These are phyloP conservation scores for Pleurotus platypus DNA, from an alignment of 768 basidiomycete species.

Conservation along the genomic window DNA sequence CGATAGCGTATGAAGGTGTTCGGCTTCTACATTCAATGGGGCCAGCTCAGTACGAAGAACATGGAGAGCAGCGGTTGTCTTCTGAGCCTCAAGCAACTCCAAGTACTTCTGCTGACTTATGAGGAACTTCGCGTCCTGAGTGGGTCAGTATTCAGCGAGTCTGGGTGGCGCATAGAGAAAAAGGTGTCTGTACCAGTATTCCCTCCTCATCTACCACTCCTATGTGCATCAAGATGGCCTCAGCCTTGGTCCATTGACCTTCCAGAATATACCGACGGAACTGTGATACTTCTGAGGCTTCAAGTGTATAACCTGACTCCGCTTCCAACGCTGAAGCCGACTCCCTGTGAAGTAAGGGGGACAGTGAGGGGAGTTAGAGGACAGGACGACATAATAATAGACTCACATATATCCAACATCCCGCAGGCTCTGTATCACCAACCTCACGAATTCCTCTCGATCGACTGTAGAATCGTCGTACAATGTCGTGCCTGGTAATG, in stretches of 20 bases:
- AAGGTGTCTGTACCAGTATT: slow-evolving; percentile 51
- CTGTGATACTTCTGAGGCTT: slow-evolving; percentile 69
- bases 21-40: slow-evolving; percentile 73
- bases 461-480: slow-evolving; percentile 79
- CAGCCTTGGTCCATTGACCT: slow-evolving; percentile 79
- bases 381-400: slow-evolving; percentile 12
- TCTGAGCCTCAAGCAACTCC: slow-evolving; percentile 80
- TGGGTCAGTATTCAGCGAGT: background rate
- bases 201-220: slow-evolving; percentile 68
- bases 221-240: slow-evolving; percentile 61
- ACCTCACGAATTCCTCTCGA: slow-evolving; percentile 86
- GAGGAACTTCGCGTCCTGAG: slow-evolving; percentile 77
- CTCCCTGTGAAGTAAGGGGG: slow-evolving; percentile 49
- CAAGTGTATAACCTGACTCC: slow-evolving; percentile 89
- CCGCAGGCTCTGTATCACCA: slow-evolving; percentile 84
- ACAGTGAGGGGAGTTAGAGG: background rate
- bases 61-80: slow-evolving; percentile 77
- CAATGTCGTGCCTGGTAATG: slow-evolving; percentile 67
- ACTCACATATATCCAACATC: slow-evolving; percentile 80
- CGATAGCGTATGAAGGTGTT: slow-evolving; percentile 82
- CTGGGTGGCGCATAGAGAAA: background rate
- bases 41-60: slow-evolving; percentile 89
- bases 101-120: slow-evolving; percentile 96
- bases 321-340: slow-evolving; percentile 86
- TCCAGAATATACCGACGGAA: slow-evolving; percentile 80